These are phyloP conservation scores for Calonectria pteridis DNA, from an alignment of 2,329 filamentous ascomycete genomes.

Conservation along the genomic window DNA sequence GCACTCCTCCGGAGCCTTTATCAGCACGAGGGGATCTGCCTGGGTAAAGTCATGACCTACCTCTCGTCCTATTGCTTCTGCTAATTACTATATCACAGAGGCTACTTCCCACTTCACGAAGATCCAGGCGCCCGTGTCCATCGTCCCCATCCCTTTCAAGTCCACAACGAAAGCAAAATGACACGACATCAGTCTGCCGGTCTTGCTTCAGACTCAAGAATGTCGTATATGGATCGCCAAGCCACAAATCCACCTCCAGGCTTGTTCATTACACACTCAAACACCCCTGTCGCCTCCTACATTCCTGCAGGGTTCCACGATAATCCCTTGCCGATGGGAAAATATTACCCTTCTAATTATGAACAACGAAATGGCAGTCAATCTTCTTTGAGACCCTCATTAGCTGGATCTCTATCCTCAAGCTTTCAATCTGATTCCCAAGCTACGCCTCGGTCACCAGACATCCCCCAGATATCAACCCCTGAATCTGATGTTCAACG, in stretches of 20 bases:
- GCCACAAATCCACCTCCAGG: conserved; percentile 43
- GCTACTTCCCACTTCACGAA: conserved; percentile 72
- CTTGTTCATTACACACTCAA: conserved; percentile 42
- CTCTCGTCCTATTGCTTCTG: conserved; percentile 12
- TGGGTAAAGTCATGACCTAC: conserved; percentile 59
- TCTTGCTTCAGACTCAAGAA: conserved; percentile 48
- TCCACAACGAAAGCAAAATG: conserved; percentile 52
- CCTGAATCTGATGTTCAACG: conserved; percentile 60
- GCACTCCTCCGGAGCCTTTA: conserved; percentile 62
- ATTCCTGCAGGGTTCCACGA: conserved; percentile 63
- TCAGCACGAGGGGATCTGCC: conserved; percentile 70
- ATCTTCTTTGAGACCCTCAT: conserved; percentile 37
- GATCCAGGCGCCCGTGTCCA: conserved; percentile 62
- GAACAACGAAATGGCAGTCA: conserved; percentile 54
- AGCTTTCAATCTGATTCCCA: conserved; percentile 53
- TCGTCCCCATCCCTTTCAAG: conserved; percentile 65
- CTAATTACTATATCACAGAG: conserved; percentile 52
- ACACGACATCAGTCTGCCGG: conserved; percentile 51
- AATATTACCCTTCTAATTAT: conserved; percentile 75
- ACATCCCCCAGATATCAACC: conserved; percentile 25
- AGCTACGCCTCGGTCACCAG: conserved; percentile 39
- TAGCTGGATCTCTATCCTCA: conserved; percentile 46
- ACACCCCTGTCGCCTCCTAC: conserved; percentile 64
- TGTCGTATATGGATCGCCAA: conserved; percentile 44
- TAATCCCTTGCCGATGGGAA: conserved; percentile 66